These are phyloP conservation scores for Phytophthora crassamura DNA, from an alignment of 352 stramenopile species.

Conservation along the genomic window DNA sequence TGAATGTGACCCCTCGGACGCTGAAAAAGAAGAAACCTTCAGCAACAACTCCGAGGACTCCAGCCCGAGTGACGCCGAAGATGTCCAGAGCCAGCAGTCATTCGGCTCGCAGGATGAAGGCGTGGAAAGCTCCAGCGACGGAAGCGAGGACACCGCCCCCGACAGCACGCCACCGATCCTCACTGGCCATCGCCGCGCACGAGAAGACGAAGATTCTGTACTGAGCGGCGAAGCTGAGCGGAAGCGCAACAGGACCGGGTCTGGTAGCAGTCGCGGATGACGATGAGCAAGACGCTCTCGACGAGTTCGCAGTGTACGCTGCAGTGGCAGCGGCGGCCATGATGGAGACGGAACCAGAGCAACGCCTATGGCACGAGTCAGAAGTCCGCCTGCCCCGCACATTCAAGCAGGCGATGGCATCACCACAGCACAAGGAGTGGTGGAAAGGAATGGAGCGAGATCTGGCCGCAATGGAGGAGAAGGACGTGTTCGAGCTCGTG, in stretches of 20 bases:
- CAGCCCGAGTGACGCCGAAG: neutral
- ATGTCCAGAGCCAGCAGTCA: neutral
- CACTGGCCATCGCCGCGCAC: neutral
- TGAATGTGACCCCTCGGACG: neutral
- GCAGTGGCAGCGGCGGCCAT: neutral
- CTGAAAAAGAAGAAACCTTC: too few relatives aligned
- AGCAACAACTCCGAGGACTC: too few relatives aligned
- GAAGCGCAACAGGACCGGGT: neutral
- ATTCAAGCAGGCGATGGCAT: neutral
- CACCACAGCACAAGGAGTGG: conserved; percentile 2
- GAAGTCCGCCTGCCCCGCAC: conserved; percentile 4
- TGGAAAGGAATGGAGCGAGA: conserved; percentile 15
- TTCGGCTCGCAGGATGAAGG: neutral
- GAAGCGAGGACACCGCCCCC: too few relatives aligned
- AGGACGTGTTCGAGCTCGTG: too few relatives aligned
- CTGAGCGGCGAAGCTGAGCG: neutral
- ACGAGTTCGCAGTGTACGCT: conserved; percentile 1
- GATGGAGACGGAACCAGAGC: neutral
- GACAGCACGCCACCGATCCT: neutral
- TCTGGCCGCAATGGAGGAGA: conserved; percentile 8
- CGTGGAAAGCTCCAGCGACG: too few relatives aligned
- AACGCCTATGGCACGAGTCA: neutral
- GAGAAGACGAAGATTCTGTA: conserved; percentile 3
- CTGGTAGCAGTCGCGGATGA: neutral
- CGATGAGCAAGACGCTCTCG: neutral